Conservation (phyloP, 352 stramenopile species). For the Elongisporangium anandrum region DNA sequence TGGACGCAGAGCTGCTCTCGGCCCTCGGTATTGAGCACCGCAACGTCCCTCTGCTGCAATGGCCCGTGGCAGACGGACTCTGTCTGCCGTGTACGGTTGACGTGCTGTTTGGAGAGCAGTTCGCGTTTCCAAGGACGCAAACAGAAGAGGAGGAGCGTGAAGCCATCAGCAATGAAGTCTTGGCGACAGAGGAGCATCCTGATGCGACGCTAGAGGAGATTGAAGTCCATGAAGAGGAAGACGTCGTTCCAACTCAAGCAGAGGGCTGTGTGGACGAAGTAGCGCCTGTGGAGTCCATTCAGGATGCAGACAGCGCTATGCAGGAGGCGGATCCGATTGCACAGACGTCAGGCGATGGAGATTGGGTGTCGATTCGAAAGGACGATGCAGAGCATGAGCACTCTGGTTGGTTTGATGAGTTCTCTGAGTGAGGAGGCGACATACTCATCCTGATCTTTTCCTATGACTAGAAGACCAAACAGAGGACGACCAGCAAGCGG, state of each 20-base stretch:
- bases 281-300: too few relatives aligned
- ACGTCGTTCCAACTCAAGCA: neutral
- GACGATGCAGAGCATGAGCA: neutral
- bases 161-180: neutral
- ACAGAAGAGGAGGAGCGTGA: neutral
- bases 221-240: neutral
- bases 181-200: neutral
- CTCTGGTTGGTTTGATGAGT: neutral
- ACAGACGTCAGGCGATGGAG: neutral
- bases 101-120: constrained; percentile 30
- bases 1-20: constrained; percentile 27
- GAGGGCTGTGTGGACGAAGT: neutral
- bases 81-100: constrained; percentile 37
- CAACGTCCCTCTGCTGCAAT: constrained; percentile 1
- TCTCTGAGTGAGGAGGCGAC: too few relatives aligned
- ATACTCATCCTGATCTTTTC: too few relatives aligned
- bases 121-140: constrained; percentile 16
- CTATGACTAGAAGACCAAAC: constrained; percentile 3
- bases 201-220: neutral
- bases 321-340: neutral
- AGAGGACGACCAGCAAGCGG: constrained; percentile 7
- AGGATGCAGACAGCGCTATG: too few relatives aligned
- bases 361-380: neutral
- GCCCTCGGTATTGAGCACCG: constrained; percentile 9
- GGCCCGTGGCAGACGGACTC: constrained; percentile 15